Evolutionary conservation across 78 protist genomes (phyloP).

Genomic region (Dictyostelium capitatum): DNA sequence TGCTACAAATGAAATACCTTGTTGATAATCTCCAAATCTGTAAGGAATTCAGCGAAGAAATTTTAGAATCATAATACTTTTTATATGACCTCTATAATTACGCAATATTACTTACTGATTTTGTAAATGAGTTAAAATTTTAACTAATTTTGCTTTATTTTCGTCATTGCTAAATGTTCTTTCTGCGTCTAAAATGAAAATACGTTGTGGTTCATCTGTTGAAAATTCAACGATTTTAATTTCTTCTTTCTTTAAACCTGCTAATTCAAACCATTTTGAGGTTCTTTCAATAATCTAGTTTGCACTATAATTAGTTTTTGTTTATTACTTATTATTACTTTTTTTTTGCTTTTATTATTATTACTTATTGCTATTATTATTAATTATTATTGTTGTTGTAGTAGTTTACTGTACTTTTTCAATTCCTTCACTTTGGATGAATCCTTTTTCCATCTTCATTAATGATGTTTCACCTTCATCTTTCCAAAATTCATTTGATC

Average conservation of each 20-base stretch:
- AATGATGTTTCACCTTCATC: slow-evolving; percentile 32
- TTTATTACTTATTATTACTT: background rate
- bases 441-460: slow-evolving; percentile 44
- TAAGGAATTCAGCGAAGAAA: background rate
- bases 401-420: slow-evolving; percentile 34
- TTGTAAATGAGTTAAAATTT: slow-evolving; percentile 21
- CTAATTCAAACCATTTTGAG: slow-evolving; percentile 17
- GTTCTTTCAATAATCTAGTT: slow-evolving; percentile 29
- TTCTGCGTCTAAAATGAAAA: slow-evolving; percentile 54
- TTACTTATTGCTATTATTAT: too few species aligned
- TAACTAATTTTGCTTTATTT: slow-evolving; percentile 17
- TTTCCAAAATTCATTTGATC: slow-evolving; percentile 39
- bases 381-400: too few species aligned
- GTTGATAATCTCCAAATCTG: slow-evolving; percentile 78
- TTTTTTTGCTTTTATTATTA: background rate
- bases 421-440: slow-evolving; percentile 37
- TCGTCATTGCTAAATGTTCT: slow-evolving; percentile 36
- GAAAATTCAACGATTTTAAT: slow-evolving; percentile 18
- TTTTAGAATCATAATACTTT: background rate
- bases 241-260: slow-evolving; percentile 21
- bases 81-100: background rate
- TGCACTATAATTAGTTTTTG: background rate
- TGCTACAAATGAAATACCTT: slow-evolving; percentile 62
- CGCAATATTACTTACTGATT: slow-evolving; percentile 7
- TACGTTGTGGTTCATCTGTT: slow-evolving; percentile 32